A percentile compares a stretch with the other conserved stretches of the same genome.
Evolutionary conservation across 192 early-diverging fungal species (phyloP).

Genomic region (Paraglomus occultum): DNA sequence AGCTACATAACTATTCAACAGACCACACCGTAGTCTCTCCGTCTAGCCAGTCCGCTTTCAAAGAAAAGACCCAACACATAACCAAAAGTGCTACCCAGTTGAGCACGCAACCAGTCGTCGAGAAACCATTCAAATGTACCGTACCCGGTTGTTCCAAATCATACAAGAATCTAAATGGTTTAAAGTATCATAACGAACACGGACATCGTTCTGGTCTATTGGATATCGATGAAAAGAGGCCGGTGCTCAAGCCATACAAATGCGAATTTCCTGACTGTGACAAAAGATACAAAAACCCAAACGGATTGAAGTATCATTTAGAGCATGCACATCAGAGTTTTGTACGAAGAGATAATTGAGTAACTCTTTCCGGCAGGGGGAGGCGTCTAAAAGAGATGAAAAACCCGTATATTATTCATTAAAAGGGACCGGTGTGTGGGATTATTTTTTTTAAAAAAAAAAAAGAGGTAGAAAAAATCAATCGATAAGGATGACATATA

Average conservation of each 20-base stretch:
- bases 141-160: slow-evolving; percentile 85
- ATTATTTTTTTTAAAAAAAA: too few species aligned
- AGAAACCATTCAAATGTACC: slow-evolving; percentile 85
- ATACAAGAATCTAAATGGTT: slow-evolving; percentile 97
- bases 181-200: slow-evolving; percentile 97
- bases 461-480: too few species aligned
- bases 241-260: slow-evolving; percentile 63
- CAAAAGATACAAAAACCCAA: slow-evolving; percentile 96
- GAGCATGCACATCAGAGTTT: slow-evolving; percentile 91
- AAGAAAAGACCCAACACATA: slow-evolving; percentile 9
- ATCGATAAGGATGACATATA: too few species aligned
- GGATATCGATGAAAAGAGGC: slow-evolving; percentile 56
- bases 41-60: too few species aligned
- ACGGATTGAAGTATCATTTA: slow-evolving; percentile 94
- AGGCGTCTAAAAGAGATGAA: too few species aligned
- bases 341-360: too few species aligned
- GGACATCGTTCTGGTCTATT: slow-evolving; percentile 70
- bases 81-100: slow-evolving; percentile 21
- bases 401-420: too few species aligned
- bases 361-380: too few species aligned
- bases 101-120: slow-evolving; percentile 35
- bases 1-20: neutral
- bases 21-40: neutral
- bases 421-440: too few species aligned
- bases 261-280: slow-evolving; percentile 83